phyloP scores from a whole-genome alignment of 2,329 filamentous ascomycete genomes.

The Cercospora janseana region DNA sequence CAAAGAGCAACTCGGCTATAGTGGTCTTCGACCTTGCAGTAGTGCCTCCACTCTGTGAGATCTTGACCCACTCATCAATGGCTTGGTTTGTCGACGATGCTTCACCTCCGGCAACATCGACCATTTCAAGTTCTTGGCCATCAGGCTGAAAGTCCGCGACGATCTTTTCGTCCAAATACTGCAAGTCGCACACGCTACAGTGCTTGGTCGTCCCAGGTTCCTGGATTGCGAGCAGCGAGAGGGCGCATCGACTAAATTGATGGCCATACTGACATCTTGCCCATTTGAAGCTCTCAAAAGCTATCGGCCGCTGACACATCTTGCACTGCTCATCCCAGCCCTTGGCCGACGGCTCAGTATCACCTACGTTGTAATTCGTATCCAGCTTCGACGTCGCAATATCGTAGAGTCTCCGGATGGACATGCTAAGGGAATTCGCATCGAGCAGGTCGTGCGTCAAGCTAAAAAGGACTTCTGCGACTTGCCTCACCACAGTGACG shows the following conservation, averaged over 20 bases:
- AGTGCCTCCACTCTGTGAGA: constrained; percentile 17
- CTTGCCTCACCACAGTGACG: neutral
- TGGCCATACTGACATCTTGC: constrained; percentile 54
- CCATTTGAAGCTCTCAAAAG: constrained; percentile 48
- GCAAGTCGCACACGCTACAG: constrained; percentile 53
- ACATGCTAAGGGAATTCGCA: constrained; percentile 11
- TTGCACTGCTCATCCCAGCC: constrained; percentile 51
- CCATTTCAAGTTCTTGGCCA: constrained; percentile 18
- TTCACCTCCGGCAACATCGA: constrained; percentile 13
- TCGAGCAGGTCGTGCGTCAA: neutral
- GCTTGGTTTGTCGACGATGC: constrained; percentile 11
- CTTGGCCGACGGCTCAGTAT: constrained; percentile 12
- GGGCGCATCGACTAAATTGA: constrained; percentile 53
- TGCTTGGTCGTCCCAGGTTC: constrained; percentile 54
- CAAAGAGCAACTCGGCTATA: constrained; percentile 37
- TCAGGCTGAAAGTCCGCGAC: constrained; percentile 10
- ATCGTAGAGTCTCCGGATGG: constrained; percentile 14
- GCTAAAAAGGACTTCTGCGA: constrained; percentile 2
- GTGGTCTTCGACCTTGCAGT: constrained; percentile 25
- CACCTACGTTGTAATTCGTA: neutral
- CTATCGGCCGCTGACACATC: constrained; percentile 51
- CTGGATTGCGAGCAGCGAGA: constrained; percentile 57
- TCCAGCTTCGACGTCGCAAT: constrained; percentile 18
- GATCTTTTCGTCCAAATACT: constrained; percentile 49
- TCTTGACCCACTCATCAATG: constrained; percentile 22